Evolutionary conservation across 2,329 filamentous ascomycete species (phyloP), one percentile per base, ranked within the genome.

Genomic region (Calonectria hongkongensis): DNA sequence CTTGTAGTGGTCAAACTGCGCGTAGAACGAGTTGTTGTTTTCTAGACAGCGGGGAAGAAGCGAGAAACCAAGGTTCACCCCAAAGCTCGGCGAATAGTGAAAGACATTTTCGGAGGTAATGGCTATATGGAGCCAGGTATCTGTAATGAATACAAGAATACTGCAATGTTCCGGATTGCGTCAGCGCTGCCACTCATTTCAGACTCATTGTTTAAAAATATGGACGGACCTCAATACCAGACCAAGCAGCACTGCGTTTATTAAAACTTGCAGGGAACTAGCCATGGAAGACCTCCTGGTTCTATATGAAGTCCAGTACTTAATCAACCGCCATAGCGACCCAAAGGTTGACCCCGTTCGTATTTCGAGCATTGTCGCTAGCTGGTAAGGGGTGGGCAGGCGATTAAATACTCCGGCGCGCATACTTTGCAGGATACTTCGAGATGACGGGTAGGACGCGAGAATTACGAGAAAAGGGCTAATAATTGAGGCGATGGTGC

Each of bases 371-470:
- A 58, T 58, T 0, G 54, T 58, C 39, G 54, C 54, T 4, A 58
- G 33, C n/a, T 58, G 54, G 33, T 58, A 58, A 27, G 54, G 54
- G 16, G 54, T 41, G 54, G 54, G 54, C n/a, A 58, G 33, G 2
- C 13, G 54, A 15, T 30, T 25, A 27, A 39, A 58, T 4, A 10
- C 33, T 0, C 33, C 54, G 10, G 3, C 27, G 9, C 54, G 21
- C 54, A 58, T 27, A 21, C 33, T 58, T 36, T 58, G 12, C n/a
- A 58, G 8, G 27, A 58, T 10, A 28, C n/a, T 18, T 16, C n/a
- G 33, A 25, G 54, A 58, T 7, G 54, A 58, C 30, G 54, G 54
- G 3, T 58, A 58, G 4, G 54, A 39, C 25, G 54, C 54, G 10
- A 58, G 33, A 16, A 58, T 41, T 5, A 58, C 12, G 7, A 58